A percentile compares a stretch with the other conserved stretches of the same genome.
Evolutionary conservation across 768 basidiomycete species (phyloP).

Genomic region (Russula virescens): DNA sequence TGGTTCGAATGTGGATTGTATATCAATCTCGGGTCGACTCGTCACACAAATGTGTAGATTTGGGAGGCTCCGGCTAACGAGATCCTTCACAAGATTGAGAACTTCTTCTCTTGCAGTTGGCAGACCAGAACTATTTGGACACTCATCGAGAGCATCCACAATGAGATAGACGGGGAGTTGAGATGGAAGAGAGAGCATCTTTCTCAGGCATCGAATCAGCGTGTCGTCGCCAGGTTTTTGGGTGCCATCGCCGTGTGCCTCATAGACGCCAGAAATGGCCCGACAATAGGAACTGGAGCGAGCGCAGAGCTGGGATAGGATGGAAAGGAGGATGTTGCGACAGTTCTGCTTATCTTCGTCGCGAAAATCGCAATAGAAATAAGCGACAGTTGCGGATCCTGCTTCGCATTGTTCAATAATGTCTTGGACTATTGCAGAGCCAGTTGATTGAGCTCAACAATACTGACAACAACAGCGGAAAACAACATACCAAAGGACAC

Average conservation of each 20-base stretch:
- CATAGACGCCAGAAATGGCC: not conserved
- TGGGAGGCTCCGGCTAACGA: not conserved
- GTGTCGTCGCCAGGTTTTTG: not conserved
- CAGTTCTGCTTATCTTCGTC: not conserved
- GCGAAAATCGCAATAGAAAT: conserved; percentile 1
- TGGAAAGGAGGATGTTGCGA: not conserved
- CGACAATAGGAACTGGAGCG: not conserved
- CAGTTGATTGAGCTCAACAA: no score
- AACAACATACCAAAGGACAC: not conserved
- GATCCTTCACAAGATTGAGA: not conserved
- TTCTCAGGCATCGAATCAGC: not conserved
- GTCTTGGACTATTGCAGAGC: not conserved
- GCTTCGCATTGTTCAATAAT: not conserved
- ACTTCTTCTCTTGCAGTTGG: not conserved
- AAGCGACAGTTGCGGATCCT: not conserved
- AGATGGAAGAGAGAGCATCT: not conserved
- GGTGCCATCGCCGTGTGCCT: not conserved
- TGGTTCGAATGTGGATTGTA: not conserved
- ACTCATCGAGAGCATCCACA: not conserved
- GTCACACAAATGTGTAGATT: not conserved
- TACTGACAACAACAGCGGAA: no score
- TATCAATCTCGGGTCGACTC: not conserved
- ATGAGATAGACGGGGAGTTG: not conserved
- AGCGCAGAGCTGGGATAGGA: not conserved
- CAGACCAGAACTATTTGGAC: not conserved